Base-by-base conservation (phyloP, 768 basidiomycete species). In the Galerina sulciceps region DNA sequence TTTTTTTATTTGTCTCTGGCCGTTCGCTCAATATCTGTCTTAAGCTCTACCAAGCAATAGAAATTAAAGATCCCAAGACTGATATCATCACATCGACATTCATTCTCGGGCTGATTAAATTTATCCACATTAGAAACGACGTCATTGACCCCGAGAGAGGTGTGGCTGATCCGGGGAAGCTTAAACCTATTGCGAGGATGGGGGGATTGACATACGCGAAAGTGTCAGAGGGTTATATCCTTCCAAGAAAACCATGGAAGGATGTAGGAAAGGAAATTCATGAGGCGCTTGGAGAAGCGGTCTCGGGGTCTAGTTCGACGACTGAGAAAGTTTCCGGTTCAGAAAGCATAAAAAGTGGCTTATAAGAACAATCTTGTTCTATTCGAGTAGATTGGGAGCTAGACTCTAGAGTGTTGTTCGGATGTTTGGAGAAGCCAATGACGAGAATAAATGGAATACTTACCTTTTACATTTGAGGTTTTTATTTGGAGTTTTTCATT, bases 61-160 rank as follows among this genome's bases (percentile, higher is more conserved):
- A 76, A 55, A 76, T 88, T 57, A 67, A 68, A 36, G 71, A 79
- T 26, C 81, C 80, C 6, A 67, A 67, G 53, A 66, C 75, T 61
- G 48, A 67, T 54, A 51, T 36, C 5, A 67, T 75, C 49, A 71
- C 76, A 13, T 72, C 76, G 0, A 81, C 75, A 18, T 71, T 87
- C 15, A 67, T 86, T 34, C 69, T 86, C 41, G 85, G 85, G 22
- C 73, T 73, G 20, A 74, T 88, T 63, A 87, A 84, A 65, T 78
- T 75, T 49, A 78, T 85, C 36, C 87, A 87, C 68, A 76, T 84
- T 53, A 79, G 86, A 31, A 84, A 84, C 55, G 84, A 85, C 54
- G 76, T 84, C 15, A 62, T 87, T 20, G 59, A 66, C 40, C 55
- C 58, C 36, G 71, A 69, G 15, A 70, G 73, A 38, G 78, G 80